Conservation (phyloP, 2,329 filamentous ascomycete genomes). For the Cephalotrichum gorgonifer region DNA sequence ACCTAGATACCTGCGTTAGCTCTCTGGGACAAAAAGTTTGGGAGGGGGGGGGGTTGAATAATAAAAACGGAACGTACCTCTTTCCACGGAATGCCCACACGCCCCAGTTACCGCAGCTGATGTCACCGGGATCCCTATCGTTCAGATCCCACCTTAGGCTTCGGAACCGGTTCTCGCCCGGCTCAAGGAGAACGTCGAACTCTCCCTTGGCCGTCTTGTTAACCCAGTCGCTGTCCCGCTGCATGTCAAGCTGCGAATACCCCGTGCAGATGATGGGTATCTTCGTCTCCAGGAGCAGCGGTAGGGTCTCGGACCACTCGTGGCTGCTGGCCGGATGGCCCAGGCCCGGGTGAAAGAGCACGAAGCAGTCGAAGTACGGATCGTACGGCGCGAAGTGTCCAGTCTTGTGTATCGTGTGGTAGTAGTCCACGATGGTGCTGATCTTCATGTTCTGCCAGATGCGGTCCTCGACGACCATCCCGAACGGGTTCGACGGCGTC, state of each 20-base stretch:
- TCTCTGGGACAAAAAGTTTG: background rate
- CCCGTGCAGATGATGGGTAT: slow-evolving; percentile 89
- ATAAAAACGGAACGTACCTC: slow-evolving; percentile 49
- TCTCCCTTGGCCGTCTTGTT: slow-evolving; percentile 76
- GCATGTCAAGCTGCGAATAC: slow-evolving; percentile 92
- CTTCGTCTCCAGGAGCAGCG: slow-evolving; percentile 87
- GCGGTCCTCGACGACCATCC: slow-evolving; percentile 86
- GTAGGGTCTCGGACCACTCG: slow-evolving; percentile 88
- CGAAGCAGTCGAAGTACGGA: slow-evolving; percentile 96
- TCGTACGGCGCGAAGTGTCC: slow-evolving; percentile 90
- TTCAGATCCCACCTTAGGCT: slow-evolving; percentile 96
- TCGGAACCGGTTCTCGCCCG: slow-evolving; percentile 87
- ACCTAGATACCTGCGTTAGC: slow-evolving; percentile 31
- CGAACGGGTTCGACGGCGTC: slow-evolving; percentile 80
- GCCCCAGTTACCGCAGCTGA: slow-evolving; percentile 95
- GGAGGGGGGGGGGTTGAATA: background rate
- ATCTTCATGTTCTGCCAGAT: slow-evolving; percentile 89
- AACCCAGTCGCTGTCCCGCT: slow-evolving; percentile 86
- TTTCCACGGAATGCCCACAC: slow-evolving; percentile 96
- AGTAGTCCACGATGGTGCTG: slow-evolving; percentile 95
- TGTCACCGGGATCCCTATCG: slow-evolving; percentile 85
- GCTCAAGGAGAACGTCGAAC: slow-evolving; percentile 83
- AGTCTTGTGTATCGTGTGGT: slow-evolving; percentile 88
- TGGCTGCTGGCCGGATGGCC: slow-evolving; percentile 88
- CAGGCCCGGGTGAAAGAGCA: slow-evolving; percentile 92